These are phyloP conservation scores for Mycena sanguinolenta DNA, from an alignment of 768 basidiomycete genomes.

Conservation along the genomic window DNA sequence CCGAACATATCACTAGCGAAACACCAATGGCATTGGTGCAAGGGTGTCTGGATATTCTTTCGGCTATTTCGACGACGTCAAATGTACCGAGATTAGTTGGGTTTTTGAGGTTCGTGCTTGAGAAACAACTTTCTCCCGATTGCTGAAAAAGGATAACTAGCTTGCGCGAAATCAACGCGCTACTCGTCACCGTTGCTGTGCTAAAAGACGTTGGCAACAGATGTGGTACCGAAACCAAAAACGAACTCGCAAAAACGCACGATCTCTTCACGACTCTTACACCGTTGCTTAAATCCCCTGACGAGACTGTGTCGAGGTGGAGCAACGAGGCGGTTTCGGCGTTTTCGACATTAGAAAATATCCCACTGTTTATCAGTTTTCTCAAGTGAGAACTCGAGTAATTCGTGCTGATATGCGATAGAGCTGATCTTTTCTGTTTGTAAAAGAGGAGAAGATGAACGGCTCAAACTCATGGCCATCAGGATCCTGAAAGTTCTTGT, in stretches of 20 bases:
- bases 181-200: constrained; percentile 3
- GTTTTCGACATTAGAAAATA: constrained; percentile 5
- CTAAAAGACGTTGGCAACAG: background rate
- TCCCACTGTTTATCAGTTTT: constrained; percentile 7
- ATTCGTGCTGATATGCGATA: background rate
- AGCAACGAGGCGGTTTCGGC: constrained; percentile 10
- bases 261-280: constrained; percentile 10
- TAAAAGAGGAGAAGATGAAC: constrained; percentile 12
- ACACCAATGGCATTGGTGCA: background rate
- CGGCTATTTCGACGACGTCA: background rate
- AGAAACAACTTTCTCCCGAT: background rate
- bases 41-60: background rate
- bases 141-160: background rate
- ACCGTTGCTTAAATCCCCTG: background rate
- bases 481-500: constrained; percentile 9
- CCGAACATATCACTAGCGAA: background rate
- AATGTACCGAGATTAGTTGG: constrained; percentile 1
- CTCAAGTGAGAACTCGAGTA: constrained; percentile 4
- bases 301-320: constrained; percentile 6
- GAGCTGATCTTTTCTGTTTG: background rate
- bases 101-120: background rate
- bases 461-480: constrained; percentile 9
- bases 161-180: background rate
- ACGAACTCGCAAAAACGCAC: constrained; percentile 1
- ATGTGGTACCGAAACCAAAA: constrained; percentile 3